phyloP scores from a whole-genome alignment of 306 rosid genomes.

The Cucumis hystrix region DNA sequence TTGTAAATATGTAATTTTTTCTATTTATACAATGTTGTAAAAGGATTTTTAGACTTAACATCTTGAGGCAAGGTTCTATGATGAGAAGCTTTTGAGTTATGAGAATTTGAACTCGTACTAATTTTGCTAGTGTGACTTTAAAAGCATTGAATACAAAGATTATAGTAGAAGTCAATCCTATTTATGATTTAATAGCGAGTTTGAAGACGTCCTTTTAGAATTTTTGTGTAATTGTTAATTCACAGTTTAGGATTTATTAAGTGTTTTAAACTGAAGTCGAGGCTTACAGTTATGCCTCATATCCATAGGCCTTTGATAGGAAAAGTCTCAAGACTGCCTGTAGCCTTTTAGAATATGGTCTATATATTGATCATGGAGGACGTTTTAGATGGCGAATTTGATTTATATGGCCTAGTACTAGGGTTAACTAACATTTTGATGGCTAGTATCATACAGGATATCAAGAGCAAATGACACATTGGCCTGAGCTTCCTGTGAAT shows the following conservation, averaged over 20 bases:
- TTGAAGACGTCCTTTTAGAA: background rate
- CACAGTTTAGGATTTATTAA: background rate
- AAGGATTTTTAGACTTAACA: no score
- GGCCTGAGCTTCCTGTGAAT: constrained; percentile 88
- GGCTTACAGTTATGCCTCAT: background rate
- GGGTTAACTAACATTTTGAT: constrained; percentile 19
- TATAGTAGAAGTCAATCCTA: background rate
- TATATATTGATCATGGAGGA: background rate
- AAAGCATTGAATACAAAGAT: no score
- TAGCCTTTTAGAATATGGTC: background rate
- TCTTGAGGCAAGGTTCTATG: no score
- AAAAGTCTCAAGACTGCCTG: background rate
- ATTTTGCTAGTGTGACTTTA: no score
- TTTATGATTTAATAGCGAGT: background rate
- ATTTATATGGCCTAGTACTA: background rate
- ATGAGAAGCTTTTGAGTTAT: no score
- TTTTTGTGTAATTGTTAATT: background rate
- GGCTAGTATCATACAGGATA: constrained; percentile 93
- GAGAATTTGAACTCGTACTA: no score
- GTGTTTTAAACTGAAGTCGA: background rate
- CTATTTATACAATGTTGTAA: no score
- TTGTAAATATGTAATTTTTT: no score
- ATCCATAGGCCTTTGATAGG: background rate
- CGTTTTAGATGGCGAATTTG: background rate
- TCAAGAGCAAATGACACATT: constrained; percentile 75